Evolutionary conservation across 108 stramenopile genomes (phyloP).

Genomic region (Cyclotella cryptica): DNA sequence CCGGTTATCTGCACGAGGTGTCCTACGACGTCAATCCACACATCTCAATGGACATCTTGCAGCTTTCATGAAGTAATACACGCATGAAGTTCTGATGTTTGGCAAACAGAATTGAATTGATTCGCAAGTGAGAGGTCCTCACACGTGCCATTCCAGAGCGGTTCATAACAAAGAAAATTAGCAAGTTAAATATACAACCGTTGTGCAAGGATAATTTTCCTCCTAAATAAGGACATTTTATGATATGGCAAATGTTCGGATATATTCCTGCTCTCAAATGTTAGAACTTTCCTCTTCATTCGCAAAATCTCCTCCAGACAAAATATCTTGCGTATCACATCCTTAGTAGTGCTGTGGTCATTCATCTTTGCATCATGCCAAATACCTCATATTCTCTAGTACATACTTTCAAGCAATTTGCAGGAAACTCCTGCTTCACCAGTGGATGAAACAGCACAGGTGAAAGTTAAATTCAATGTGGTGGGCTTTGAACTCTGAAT

Average conservation of each 20-base stretch:
- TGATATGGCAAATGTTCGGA: background rate
- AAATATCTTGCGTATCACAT: constrained; percentile 38
- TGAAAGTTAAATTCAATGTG: constrained; percentile 58
- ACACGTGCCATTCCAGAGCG: too few relatives aligned
- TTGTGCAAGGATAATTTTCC: too few relatives aligned
- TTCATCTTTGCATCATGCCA: constrained; percentile 44
- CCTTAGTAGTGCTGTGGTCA: constrained; percentile 43
- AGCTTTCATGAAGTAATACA: too few relatives aligned
- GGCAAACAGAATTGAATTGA: too few relatives aligned
- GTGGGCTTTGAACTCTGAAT: constrained; percentile 34
- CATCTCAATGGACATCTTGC: too few relatives aligned
- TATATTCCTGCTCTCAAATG: constrained; percentile 1
- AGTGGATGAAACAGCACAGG: constrained; percentile 57
- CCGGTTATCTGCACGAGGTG: too few relatives aligned
- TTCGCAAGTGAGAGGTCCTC: background rate
- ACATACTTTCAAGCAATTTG: constrained; percentile 44
- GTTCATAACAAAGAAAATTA: too few relatives aligned
- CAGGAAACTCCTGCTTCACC: constrained; percentile 41
- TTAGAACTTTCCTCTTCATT: background rate
- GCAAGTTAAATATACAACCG: too few relatives aligned
- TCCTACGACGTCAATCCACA: too few relatives aligned
- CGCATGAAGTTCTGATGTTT: too few relatives aligned
- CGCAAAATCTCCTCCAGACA: constrained; percentile 7
- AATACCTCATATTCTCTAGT: constrained; percentile 27
- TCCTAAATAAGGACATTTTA: too few relatives aligned